These are phyloP conservation scores for Rhodotorula glutinis DNA, from an alignment of 1,284 basidiomycete genomes.

Conservation along the genomic window DNA sequence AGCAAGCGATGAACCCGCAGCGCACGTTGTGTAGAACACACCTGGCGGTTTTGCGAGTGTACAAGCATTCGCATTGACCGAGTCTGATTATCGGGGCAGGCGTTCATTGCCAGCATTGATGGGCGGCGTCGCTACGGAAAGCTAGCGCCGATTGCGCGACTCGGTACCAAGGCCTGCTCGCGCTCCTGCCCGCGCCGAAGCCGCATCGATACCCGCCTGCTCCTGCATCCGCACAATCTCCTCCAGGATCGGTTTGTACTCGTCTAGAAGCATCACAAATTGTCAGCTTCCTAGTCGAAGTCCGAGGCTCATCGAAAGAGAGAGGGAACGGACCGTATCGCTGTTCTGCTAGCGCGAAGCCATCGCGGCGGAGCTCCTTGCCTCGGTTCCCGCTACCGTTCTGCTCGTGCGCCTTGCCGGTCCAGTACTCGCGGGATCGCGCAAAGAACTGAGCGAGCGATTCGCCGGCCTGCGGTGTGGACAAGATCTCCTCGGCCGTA, in stretches of 20 bases:
- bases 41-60: too few relatives aligned
- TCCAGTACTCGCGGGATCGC: conserved; percentile 80
- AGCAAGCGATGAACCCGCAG: too few relatives aligned
- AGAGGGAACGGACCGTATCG: conserved; percentile 58
- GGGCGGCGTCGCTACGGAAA: too few relatives aligned
- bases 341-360: conserved; percentile 68
- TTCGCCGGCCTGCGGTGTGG: conserved; percentile 85
- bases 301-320: neutral
- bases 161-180: conserved; percentile 36
- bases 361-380: conserved; percentile 74
- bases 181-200: conserved; percentile 62
- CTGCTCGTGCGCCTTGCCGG: conserved; percentile 62
- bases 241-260: conserved; percentile 72
- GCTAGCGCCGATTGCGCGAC: conserved; percentile 35
- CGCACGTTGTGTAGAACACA: too few relatives aligned
- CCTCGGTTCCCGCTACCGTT: conserved; percentile 63
- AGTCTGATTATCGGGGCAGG: too few relatives aligned
- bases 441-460: conserved; percentile 80
- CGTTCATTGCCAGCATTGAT: too few relatives aligned
- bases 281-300: neutral
- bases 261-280: conserved; percentile 48
- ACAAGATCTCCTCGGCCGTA: conserved; percentile 66
- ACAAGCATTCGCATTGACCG: too few relatives aligned
- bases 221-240: conserved; percentile 80
- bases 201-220: conserved; percentile 81